Base-by-base conservation (phyloP, 192 early-diverging fungal genomes). In the Geosiphon pyriformis region DNA sequence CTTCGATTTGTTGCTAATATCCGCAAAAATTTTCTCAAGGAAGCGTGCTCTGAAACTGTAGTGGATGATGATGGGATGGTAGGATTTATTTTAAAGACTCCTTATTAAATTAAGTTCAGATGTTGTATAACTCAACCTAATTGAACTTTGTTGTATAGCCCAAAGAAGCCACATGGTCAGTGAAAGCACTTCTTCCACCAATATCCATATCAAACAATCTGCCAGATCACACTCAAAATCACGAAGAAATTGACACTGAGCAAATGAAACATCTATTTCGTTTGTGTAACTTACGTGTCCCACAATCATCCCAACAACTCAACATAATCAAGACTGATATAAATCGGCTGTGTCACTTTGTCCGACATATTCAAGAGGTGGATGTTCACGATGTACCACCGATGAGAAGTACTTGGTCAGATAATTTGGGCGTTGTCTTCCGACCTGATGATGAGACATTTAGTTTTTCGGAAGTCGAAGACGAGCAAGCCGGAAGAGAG, bases 91-190 rank as follows among this genome's bases (percentile, higher is more conserved):
- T 42, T 10, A 15, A 42, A 42, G 15, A 42, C 6, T 42, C 37
- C 7, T 42, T 42, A 10, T 6, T 15, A 42, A 15, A 42, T 6
- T 10, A 42, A 10, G 15, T 42, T 42, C 37, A 42, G 6, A 42
- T 42, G n/a, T 42, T 42, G 37, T 42, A 42, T 10, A 42, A 42
- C 6, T 42, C 6, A 42, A 10, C 37, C 6, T 42, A 42, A n/a
- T n/a, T n/a, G n/a, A 42, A 42, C 15, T 42, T 42, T 42, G 37
- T 10, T 42, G 32, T 12, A 37, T 34, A 60, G 59, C 59, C 59
- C 8, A 23, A 37, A 54, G 12, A 62, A 47, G 65, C 76, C 2
- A 74, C 65, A 10, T 77, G 76, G 76, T 70, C 76, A 10, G 69
- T 77, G 2, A 54, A 57, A 27, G 62, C 65, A 22, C 35, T 77